These are phyloP conservation scores for Fusarium pseudoanthophilum DNA, from an alignment of 2,329 filamentous ascomycete genomes.

Conservation along the genomic window DNA sequence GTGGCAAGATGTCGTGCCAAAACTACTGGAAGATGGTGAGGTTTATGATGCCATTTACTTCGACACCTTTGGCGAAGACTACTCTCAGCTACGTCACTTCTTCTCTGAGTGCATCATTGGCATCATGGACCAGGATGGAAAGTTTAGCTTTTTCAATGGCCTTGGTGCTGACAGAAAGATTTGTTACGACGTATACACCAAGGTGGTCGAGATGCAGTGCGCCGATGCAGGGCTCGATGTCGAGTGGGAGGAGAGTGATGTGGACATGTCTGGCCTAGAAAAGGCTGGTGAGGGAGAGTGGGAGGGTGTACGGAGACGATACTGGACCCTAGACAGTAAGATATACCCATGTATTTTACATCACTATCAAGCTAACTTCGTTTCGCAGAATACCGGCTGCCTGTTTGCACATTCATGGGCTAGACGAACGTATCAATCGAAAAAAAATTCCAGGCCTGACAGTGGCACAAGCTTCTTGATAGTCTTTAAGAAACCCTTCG, in stretches of 20 bases:
- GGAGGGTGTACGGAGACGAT: conserved; percentile 87
- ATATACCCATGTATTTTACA: conserved; percentile 24
- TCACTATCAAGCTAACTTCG: conserved; percentile 38
- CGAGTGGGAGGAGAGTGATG: conserved; percentile 82
- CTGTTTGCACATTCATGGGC: conserved; percentile 78
- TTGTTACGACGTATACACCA: conserved; percentile 96
- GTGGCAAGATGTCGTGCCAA: conserved; percentile 84
- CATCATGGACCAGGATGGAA: conserved; percentile 75
- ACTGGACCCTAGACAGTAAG: conserved; percentile 85
- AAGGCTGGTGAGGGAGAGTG: conserved; percentile 79
- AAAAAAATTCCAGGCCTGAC: not conserved
- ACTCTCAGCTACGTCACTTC: conserved; percentile 84
- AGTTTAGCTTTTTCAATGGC: conserved; percentile 90
- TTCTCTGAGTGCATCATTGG: conserved; percentile 89
- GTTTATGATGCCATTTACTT: conserved; percentile 93
- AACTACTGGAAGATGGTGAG: conserved; percentile 73
- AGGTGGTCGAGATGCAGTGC: conserved; percentile 90
- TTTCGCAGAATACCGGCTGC: conserved; percentile 73
- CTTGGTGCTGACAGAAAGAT: conserved; percentile 91
- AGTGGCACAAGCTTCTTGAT: conserved; percentile 26
- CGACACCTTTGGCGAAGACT: conserved; percentile 97
- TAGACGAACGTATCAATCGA: conserved; percentile 50
- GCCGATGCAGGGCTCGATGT: conserved; percentile 90
- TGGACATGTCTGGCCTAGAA: conserved; percentile 74
- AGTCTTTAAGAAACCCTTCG: conserved; percentile 20